These are phyloP conservation scores for Hemisphaericaspora nanyangensis DNA, from an alignment of 805 yeast genomes.

Conservation along the genomic window DNA sequence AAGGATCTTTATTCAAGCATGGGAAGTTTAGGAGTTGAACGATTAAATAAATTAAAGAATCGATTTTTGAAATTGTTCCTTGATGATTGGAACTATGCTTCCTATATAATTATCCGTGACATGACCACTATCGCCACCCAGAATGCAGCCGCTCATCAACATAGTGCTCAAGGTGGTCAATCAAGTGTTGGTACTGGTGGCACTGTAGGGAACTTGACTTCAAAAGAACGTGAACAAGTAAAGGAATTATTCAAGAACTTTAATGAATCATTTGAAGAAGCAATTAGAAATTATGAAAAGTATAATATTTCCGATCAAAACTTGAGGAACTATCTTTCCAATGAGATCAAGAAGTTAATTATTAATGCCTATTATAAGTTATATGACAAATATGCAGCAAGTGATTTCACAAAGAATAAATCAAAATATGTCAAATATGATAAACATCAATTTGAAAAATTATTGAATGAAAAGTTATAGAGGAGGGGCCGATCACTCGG, in stretches of 20 bases:
- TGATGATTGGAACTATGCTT: slow-evolving; percentile 75
- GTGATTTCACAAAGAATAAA: slow-evolving; percentile 69
- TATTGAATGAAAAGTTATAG: slow-evolving; percentile 21
- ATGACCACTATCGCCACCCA: slow-evolving; percentile 42
- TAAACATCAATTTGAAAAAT: slow-evolving; percentile 39
- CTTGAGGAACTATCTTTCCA: slow-evolving; percentile 58
- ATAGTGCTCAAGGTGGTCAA: slow-evolving; percentile 9
- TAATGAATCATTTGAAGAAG: slow-evolving; percentile 78
- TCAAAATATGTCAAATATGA: slow-evolving; percentile 69
- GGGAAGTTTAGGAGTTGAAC: slow-evolving; percentile 55
- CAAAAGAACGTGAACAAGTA: slow-evolving; percentile 75
- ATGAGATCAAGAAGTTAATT: slow-evolving; percentile 71
- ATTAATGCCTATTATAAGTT: slow-evolving; percentile 83
- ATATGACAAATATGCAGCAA: slow-evolving; percentile 67
- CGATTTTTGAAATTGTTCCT: slow-evolving; percentile 70
- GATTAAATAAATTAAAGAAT: slow-evolving; percentile 67
- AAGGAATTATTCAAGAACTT: slow-evolving; percentile 83
- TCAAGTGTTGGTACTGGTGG: slow-evolving; percentile 9
- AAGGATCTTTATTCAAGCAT: slow-evolving; percentile 49
- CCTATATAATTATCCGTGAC: slow-evolving; percentile 68
- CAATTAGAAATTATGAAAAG: slow-evolving; percentile 60
- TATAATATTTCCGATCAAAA: slow-evolving; percentile 64
- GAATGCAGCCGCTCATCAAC: slow-evolving; percentile 1
- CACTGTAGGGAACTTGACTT: slow-evolving; percentile 26
- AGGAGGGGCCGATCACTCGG: background rate